Conservation (phyloP, 306 rosid genomes). For the Casuarina glauca region DNA sequence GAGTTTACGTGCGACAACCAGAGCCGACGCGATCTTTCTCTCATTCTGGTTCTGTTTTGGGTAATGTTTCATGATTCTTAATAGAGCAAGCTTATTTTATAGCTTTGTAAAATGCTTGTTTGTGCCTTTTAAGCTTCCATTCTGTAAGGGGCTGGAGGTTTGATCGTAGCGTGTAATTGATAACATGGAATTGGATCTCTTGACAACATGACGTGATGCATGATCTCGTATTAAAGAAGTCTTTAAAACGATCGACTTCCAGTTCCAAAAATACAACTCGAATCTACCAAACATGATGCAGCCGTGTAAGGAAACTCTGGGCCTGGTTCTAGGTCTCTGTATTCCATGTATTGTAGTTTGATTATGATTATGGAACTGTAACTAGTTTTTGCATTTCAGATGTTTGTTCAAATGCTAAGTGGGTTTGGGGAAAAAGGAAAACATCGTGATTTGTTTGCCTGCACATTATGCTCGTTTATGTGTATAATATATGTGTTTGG, state of each 20-base stretch:
- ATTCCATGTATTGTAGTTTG: background rate
- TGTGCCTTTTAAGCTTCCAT: background rate
- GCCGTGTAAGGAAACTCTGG: too few relatives aligned
- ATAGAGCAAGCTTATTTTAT: background rate
- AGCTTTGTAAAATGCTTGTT: background rate
- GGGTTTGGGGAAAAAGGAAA: background rate
- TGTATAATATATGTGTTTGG: background rate
- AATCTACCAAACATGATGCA: background rate
- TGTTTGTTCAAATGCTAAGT: conserved; percentile 4
- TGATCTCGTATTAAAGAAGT: background rate
- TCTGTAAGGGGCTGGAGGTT: background rate
- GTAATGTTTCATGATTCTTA: background rate
- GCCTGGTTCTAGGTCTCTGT: too few relatives aligned
- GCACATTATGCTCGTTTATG: too few relatives aligned
- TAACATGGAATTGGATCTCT: too few relatives aligned
- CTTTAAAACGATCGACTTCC: background rate
- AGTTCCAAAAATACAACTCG: background rate
- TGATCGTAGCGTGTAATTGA: background rate
- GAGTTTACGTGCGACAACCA: background rate
- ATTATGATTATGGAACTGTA: background rate
- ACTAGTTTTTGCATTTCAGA: background rate
- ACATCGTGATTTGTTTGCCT: background rate
- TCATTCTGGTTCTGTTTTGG: background rate
- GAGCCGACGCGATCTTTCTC: background rate
- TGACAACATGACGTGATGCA: background rate